A percentile compares a stretch with the other conserved stretches of the same genome.
Conservation (phyloP, 768 basidiomycete species). For the Tulasnella sp. region DNA sequence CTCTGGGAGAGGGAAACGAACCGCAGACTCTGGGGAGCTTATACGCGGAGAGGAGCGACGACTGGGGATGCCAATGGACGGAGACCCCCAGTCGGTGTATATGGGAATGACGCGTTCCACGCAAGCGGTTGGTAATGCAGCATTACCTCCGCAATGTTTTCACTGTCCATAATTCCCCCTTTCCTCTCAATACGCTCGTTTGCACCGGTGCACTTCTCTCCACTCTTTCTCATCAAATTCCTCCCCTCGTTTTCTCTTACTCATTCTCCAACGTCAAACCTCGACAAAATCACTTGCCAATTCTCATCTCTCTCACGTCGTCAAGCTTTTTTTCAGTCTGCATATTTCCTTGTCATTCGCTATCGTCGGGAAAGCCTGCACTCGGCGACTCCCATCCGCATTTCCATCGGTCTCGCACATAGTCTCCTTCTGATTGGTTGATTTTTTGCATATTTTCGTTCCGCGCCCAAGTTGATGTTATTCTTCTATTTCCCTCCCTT, state of each 20-base stretch:
- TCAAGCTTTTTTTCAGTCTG: background rate
- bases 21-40: conserved; percentile 15
- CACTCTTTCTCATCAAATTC: background rate
- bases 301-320: background rate
- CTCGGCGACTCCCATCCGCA: no score
- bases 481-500: no score
- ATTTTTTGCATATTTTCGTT: no score
- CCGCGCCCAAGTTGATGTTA: no score
- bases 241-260: background rate
- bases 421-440: no score
- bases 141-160: background rate
- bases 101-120: conserved; percentile 15
- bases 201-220: background rate
- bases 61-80: background rate
- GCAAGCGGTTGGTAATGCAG: conserved; percentile 16
- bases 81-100: conserved; percentile 9
- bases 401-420: no score
- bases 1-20: conserved; percentile 46
- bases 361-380: no score
- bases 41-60: background rate
- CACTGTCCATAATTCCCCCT: background rate
- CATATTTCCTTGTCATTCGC: conserved; percentile 7
- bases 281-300: no score
- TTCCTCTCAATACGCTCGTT: conserved; percentile 1
- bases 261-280: conserved; percentile 1